Base-by-base conservation (phyloP, 2,329 filamentous ascomycete genomes). In the Nannizziopsis barbatae region DNA sequence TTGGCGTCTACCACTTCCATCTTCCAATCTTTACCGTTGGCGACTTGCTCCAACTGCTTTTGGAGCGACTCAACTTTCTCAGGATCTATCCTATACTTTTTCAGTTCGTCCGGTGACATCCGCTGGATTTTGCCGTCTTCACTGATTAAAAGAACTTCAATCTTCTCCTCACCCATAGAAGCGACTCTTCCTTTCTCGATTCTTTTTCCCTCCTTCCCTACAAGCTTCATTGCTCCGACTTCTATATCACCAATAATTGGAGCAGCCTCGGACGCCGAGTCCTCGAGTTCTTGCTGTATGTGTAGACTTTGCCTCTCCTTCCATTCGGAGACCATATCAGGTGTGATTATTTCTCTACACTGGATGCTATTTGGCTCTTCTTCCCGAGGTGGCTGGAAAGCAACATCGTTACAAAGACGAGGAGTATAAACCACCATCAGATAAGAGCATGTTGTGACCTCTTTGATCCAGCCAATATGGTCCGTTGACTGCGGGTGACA, bases 401-500 rank as follows among this genome's bases (percentile, higher is more conserved):
- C 87, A 8, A 86, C 79, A 56, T 95, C 89, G 60, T 83, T 79
- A 69, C 89, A 95, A 10, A 95, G 77, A 0, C 87, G 81, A 0
- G 88, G 86, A 0, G 89, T 95, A 62, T 94, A 84, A 53, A 95
- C 79, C 30, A 94, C 80, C 88, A 95, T 95, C 47, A 95, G 74
- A 62, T 95, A 95, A 10, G 86, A 80, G 68, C 89, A 95, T 9
- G 87, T 95, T 2, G 83, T 84, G 1, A 90, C 80, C 64, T 95
- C 89, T 65, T 95, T 95, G 67, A 95, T 93, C 80, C 86, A 88
- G 38, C 83, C 83, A 58, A 95, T 95, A 42, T 83, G 79, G 62
- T 94, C 73, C 2, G 77, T 77, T 30, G 80, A 73, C 42, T 84
- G 81, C 0, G 86, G 86, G 58, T 86, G 83, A 69, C 88, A 95